Evolutionary conservation across 2,329 filamentous ascomycete species (phyloP).

Genomic region (Trichoderma sp.): DNA sequence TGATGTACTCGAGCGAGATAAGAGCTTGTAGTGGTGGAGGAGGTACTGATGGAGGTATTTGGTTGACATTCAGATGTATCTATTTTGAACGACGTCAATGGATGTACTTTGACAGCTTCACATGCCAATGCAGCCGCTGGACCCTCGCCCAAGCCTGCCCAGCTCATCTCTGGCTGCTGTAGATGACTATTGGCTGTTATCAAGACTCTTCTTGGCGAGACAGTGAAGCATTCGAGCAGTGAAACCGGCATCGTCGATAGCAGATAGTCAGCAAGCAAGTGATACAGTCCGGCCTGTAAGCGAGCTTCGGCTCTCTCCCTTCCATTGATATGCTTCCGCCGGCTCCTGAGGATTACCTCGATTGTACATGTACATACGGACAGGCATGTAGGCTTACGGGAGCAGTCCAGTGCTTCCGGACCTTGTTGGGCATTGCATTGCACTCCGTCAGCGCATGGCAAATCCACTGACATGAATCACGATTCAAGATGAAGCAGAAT

Average conservation of each 20-base stretch:
- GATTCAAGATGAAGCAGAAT: neutral
- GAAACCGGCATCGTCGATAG: neutral
- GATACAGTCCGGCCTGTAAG: neutral
- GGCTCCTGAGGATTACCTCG: neutral
- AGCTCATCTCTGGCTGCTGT: neutral
- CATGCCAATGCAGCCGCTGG: neutral
- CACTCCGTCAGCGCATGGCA: neutral
- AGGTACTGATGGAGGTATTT: neutral
- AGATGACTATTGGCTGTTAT: neutral
- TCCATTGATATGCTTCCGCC: neutral
- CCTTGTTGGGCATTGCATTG: neutral
- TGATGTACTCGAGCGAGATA: neutral
- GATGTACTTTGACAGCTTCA: neutral
- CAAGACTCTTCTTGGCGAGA: neutral
- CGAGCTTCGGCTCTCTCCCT: neutral
- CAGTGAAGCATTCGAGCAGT: neutral
- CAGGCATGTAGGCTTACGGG: slow-evolving; percentile 2
- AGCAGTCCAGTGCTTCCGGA: neutral
- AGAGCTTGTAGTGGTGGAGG: neutral
- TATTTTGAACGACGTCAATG: neutral
- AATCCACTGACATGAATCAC: neutral
- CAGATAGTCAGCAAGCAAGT: neutral
- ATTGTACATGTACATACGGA: neutral
- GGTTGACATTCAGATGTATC: neutral
- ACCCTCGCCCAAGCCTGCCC: neutral